Base-by-base conservation (phyloP, 2,329 filamentous ascomycete species). In the Fusarium sp. region DNA sequence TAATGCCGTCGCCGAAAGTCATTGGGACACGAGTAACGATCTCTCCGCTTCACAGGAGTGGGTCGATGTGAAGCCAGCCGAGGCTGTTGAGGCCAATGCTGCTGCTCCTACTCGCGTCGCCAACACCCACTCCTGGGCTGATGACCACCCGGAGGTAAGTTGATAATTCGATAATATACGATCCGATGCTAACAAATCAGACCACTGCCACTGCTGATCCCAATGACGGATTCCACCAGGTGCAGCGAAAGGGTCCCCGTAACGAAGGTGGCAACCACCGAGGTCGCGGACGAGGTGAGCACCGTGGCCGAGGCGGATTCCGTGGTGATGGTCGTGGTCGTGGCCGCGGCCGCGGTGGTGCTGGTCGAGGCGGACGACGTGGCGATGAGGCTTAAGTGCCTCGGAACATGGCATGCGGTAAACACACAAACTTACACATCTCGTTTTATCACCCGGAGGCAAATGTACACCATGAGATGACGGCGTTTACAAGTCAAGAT, bases 61-160 rank as follows among this genome's bases (percentile, higher is more conserved):
- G 89, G 92, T 97, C 68, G 82, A 86, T 61, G 82, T 87, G 9
- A 90, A 94, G 80, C 90, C 93, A 57, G 90, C 92, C 63, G 90
- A 95, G 78, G 88, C 91, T 51, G 84, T 89, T 57, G 94, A 97
- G 85, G 91, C 92, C 10, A 93, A 96, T 70, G 90, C 86, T 51
- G 89, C 90, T 41, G 58, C 69, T 58, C 88, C 90, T 51, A 90
- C 89, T 12, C 84, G 85, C 14, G 81, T 84, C 42, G 79, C 83
- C 61, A 86, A 87, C 77, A 86, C 86, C 35, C 90, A 92, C 79
- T 94, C 91, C 77, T 97, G 93, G 93, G 93, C 93, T 31, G 94
- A 97, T 77, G 93, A 96, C 68, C 89, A 93, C 75, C 89, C 92
- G 24, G 89, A 85, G 79, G 86, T 88, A 79, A 75, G 84, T 78